Percentiles rank a stretch among this genome's conserved stretches.
Evolutionary conservation across 2,329 filamentous ascomycete species (phyloP).

Genomic region (Monosporascus sp.): DNA sequence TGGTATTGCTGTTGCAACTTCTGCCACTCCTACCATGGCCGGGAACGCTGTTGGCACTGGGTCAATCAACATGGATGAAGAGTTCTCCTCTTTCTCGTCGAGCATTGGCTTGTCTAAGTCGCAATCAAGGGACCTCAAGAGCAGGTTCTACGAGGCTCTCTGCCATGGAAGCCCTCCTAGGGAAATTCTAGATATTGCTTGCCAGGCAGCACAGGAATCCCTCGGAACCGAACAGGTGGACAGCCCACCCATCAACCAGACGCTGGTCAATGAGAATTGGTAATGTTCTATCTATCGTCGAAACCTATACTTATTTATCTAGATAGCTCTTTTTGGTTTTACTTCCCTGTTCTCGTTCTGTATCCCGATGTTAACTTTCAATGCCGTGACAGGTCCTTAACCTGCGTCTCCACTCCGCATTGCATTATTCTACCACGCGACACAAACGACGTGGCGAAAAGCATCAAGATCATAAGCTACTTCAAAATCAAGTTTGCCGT

Average conservation of each 20-base stretch:
- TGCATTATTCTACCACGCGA: constrained; percentile 8
- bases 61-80: neutral
- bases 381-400: constrained; percentile 8
- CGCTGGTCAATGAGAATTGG: constrained; percentile 5
- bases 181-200: constrained; percentile 1
- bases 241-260: constrained; percentile 2
- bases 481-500: constrained; percentile 10
- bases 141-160: neutral
- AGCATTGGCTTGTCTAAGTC: constrained; percentile 1
- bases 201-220: neutral
- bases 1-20: no score
- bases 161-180: neutral
- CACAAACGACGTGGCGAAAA: constrained; percentile 4
- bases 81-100: neutral
- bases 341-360: neutral
- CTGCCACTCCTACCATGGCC: no score
- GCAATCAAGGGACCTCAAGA: neutral
- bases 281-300: neutral
- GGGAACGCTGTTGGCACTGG: no score
- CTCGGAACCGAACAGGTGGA: constrained; percentile 1
- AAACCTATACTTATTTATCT: neutral
- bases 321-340: neutral
- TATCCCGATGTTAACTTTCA: neutral
- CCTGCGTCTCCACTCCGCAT: constrained; percentile 7
- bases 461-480: constrained; percentile 7